Conservation (phyloP, 768 basidiomycete genomes). For the Suillus clintonianus region DNA sequence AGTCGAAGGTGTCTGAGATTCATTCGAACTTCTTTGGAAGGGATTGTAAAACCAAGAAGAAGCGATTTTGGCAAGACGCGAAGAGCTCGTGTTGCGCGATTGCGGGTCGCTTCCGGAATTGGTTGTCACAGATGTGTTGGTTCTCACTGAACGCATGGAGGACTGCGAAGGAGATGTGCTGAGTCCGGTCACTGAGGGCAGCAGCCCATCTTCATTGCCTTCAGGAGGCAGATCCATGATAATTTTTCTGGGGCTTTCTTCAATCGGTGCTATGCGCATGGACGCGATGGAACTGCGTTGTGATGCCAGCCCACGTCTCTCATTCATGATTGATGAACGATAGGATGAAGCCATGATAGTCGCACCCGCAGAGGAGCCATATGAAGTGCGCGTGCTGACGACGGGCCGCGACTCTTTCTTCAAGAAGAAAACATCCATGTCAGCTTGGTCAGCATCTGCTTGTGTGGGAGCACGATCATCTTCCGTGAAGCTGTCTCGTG, state of each 20-base stretch:
- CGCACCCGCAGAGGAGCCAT: slow-evolving; percentile 42
- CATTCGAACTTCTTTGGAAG: slow-evolving; percentile 64
- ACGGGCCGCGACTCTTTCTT: slow-evolving; percentile 39
- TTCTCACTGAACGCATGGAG: slow-evolving; percentile 56
- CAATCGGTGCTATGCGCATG: slow-evolving; percentile 59
- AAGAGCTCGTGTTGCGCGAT: slow-evolving; percentile 29
- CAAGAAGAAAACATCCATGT: slow-evolving; percentile 65
- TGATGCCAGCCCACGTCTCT: slow-evolving; percentile 42
- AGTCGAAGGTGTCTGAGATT: slow-evolving; percentile 61
- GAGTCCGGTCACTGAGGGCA: slow-evolving; percentile 37
- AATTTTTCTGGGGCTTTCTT: slow-evolving; percentile 64
- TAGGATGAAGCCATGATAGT: slow-evolving; percentile 37
- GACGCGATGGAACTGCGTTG: slow-evolving; percentile 53
- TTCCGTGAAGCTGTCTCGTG: slow-evolving; percentile 35
- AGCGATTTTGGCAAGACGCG: slow-evolving; percentile 58
- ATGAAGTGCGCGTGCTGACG: slow-evolving; percentile 37
- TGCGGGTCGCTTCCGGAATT: slow-evolving; percentile 14
- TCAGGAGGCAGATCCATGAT: slow-evolving; percentile 55
- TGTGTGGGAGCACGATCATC: slow-evolving; percentile 43
- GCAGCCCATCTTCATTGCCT: slow-evolving; percentile 28
- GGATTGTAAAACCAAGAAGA: slow-evolving; percentile 82
- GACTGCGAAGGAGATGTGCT: slow-evolving; percentile 70
- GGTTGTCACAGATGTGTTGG: slow-evolving; percentile 51
- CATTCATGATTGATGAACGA: slow-evolving; percentile 31
- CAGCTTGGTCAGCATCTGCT: slow-evolving; percentile 71